Percentiles rank a stretch among this genome's conserved stretches.
These are phyloP conservation scores for Brassica carinata DNA, from an alignment of 345 rosid species.

Conservation along the genomic window DNA sequence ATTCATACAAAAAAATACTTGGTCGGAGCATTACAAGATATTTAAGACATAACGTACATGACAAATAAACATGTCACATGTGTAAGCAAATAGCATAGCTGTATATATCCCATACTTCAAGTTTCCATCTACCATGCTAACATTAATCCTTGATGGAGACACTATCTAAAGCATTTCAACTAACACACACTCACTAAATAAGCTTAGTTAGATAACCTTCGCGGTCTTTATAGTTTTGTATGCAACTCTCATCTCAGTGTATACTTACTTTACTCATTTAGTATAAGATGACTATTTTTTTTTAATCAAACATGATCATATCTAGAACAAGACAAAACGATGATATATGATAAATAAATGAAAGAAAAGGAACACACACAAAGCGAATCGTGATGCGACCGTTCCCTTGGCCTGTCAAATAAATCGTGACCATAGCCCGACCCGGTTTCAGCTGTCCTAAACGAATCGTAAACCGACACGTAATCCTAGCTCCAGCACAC, in stretches of 20 bases:
- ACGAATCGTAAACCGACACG: conserved; percentile 46
- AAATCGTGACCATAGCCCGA: conserved; percentile 44
- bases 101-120: conserved; percentile 35
- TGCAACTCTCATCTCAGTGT: background rate
- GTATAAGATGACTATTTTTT: background rate
- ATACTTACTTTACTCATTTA: conserved; percentile 6
- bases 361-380: conserved; percentile 16
- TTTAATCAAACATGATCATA: conserved; percentile 16
- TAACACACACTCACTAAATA: background rate
- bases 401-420: conserved; percentile 45
- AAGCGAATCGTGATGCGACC: conserved; percentile 50
- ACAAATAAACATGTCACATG: conserved; percentile 37
- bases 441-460: conserved; percentile 39
- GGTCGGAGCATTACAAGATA: conserved; percentile 9
- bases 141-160: conserved; percentile 41
- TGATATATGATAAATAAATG: conserved; percentile 6
- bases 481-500: conserved; percentile 42
- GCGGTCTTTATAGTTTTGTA: background rate
- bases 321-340: conserved; percentile 37
- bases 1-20: background rate
- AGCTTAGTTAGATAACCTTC: background rate
- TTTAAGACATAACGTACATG: conserved; percentile 11
- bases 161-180: conserved; percentile 17
- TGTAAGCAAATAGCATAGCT: conserved; percentile 32
- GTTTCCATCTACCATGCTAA: conserved; percentile 35